Conservation (phyloP, 2,329 filamentous ascomycete genomes). For the Grosmannia serpens region DNA sequence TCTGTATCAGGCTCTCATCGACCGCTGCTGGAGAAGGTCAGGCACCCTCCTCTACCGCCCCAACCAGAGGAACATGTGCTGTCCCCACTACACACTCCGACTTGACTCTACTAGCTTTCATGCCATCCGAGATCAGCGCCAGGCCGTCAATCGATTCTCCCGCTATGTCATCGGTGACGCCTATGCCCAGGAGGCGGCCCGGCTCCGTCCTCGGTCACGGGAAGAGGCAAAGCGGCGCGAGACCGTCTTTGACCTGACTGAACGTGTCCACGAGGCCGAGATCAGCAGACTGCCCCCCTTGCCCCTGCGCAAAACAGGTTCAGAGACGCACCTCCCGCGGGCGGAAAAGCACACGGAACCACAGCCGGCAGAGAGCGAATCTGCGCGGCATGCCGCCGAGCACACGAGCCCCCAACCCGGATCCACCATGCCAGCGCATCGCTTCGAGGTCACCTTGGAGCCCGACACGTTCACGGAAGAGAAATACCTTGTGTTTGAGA, state of each 20-base stretch:
- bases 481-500: conserved; percentile 60
- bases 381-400: background rate
- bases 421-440: conserved; percentile 47
- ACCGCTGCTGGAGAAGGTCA: conserved; percentile 69
- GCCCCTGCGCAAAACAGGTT: background rate
- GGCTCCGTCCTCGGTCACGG: conserved; percentile 54
- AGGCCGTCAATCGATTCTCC: conserved; percentile 64
- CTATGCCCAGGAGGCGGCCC: conserved; percentile 54
- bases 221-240: conserved; percentile 52
- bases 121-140: conserved; percentile 59
- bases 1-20: conserved; percentile 61
- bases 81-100: conserved; percentile 79
- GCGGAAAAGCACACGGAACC: background rate
- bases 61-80: conserved; percentile 70
- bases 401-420: background rate
- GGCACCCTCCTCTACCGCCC: conserved; percentile 64
- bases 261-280: conserved; percentile 61
- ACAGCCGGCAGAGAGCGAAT: background rate
- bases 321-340: background rate
- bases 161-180: conserved; percentile 55
- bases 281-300: conserved; percentile 28
- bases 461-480: conserved; percentile 60
- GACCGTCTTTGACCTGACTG: conserved; percentile 54
- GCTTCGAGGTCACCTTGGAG: conserved; percentile 59
- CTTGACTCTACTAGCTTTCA: conserved; percentile 55